Base-by-base conservation (phyloP, 345 rosid genomes). In the Sisymbrium irio region DNA sequence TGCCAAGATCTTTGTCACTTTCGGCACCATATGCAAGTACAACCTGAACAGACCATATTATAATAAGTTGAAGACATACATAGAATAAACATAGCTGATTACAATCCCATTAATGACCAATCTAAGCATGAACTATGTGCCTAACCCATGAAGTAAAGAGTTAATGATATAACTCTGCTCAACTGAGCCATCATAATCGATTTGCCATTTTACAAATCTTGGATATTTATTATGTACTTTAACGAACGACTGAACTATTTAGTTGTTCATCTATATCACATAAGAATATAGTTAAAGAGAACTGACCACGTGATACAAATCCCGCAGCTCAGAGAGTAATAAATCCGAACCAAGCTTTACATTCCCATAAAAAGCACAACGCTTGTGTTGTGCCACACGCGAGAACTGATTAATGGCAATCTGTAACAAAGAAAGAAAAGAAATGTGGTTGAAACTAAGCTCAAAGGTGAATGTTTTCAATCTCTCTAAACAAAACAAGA, bases 1-100 rank as follows among this genome's bases (percentile, higher is more conserved):
- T 86, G 61, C 85, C 89, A 9, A 95, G 87, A 65, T 45, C 72
- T 85, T 93, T 92, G 75, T 92, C 97, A 79, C 90, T 92, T 86
- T 95, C 98, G 53, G 99, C 96, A 36, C 99, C 99, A 73, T 90
- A 90, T 60, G 97, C 97, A 78, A 95, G 94, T 39, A 92, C 94
- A 68, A 95, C 99, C 99, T 95, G 85, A 65, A 74, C 57, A 57
- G 17, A 51, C 19, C 62, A 56, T 18, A 58, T 27, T 39, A 49
- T 9, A 51, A 50, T 30, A 50, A 75, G 65, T 45, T 32, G 35
- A 32, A 32, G 7, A 5, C 8, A 6, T 32, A 32, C 7, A 32
- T 32, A 32, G 7, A 32, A 32, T 32, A 32, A 6, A 32, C 35
- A 7, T 32, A 32, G 7, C 35, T 32, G 35, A 32, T 32, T 6